Evolutionary conservation across 1,284 basidiomycete species (phyloP), one percentile per base, ranked within the genome.

Genomic region (Phellinidium pouzarii): DNA sequence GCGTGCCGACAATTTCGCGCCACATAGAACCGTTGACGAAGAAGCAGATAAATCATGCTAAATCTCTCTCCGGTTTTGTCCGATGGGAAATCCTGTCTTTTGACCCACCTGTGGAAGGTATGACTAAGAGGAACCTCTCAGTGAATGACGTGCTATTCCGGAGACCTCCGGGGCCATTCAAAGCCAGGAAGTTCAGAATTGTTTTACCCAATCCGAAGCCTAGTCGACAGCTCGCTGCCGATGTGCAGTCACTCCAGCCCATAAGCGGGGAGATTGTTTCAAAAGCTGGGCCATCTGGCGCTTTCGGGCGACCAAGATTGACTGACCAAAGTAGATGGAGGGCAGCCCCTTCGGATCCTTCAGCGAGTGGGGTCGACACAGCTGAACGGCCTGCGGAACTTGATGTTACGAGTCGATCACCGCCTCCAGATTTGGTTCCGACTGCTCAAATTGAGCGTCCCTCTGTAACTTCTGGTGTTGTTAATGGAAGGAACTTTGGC

Each of bases 71-170:
- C 40, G 53, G 49, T 27, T 60, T 69, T 27, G 64, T 79, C 6
- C 77, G 79, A 38, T 78, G 81, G 64, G 87, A 91, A 58, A 74
- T 82, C 12, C 71, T 89, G 53, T 84, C 87, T 3, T 91, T 86
- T 70, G 77, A 82, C 25, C 89, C 91, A 25, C 84, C 87, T 5
- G 73, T 90, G 6, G 78, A 80, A 54, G 79, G 78, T 37, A 82
- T 87, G 72, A 78, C 65, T 44, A 74, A 71, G 23, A 71, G 73
- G 37, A 80, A 83, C 44, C 71, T 89, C 34, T 82, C 81, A 3
- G 60, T 89, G 26, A 84, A 90, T 59, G 84, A 89, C 17, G 66
- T 84, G 40, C 69, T 95, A 37, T 83, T 92, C 62, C 73, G 68
- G 46, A 75, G 70, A 57, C 67, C 71, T n/a, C 62, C 60, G 19